phyloP scores from a whole-genome alignment of 2,329 filamentous ascomycete species.

The Fusarium sp. region DNA sequence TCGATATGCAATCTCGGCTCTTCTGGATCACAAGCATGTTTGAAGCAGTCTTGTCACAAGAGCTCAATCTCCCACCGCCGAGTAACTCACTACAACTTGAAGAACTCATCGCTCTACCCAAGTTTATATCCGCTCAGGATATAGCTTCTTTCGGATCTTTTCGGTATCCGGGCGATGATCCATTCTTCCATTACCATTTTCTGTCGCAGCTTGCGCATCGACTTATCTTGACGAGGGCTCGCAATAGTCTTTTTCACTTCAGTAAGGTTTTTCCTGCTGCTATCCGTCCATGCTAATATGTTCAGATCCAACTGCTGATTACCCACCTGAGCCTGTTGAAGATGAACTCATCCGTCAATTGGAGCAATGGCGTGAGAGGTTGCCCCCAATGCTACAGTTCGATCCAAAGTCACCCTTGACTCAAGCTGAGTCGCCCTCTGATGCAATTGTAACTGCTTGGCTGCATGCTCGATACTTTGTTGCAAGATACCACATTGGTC shows the following conservation, averaged over 20 bases:
- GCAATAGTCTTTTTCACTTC: slow-evolving; percentile 31
- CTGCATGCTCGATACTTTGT: slow-evolving; percentile 36
- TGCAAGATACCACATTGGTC: slow-evolving; percentile 34
- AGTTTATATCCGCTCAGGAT: slow-evolving; percentile 36
- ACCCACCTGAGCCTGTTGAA: slow-evolving; percentile 33
- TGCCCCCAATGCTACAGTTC: slow-evolving; percentile 31
- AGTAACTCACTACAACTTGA: slow-evolving; percentile 31
- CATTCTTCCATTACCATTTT: slow-evolving; percentile 39
- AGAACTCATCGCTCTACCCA: slow-evolving; percentile 32
- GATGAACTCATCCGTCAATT: slow-evolving; percentile 36
- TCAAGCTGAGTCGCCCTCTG: slow-evolving; percentile 24
- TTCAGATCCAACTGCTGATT: slow-evolving; percentile 19
- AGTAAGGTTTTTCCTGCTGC: not conserved
- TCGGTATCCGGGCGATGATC: slow-evolving; percentile 36
- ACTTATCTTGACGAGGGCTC: slow-evolving; percentile 29
- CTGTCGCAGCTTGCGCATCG: slow-evolving; percentile 39
- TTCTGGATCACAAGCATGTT: slow-evolving; percentile 46
- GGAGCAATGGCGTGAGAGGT: slow-evolving; percentile 28
- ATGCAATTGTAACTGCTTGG: slow-evolving; percentile 29
- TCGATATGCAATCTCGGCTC: slow-evolving; percentile 38
- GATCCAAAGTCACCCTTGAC: slow-evolving; percentile 25
- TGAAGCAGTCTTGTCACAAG: slow-evolving; percentile 34
- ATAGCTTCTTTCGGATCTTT: slow-evolving; percentile 38
- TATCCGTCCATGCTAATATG: fast-evolving
- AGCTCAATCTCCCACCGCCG: slow-evolving; percentile 29